Evolutionary conservation across 2,329 filamentous ascomycete genomes (phyloP), one percentile per base, ranked within the genome.

Genomic region (Cladobotryum mycophilum): DNA sequence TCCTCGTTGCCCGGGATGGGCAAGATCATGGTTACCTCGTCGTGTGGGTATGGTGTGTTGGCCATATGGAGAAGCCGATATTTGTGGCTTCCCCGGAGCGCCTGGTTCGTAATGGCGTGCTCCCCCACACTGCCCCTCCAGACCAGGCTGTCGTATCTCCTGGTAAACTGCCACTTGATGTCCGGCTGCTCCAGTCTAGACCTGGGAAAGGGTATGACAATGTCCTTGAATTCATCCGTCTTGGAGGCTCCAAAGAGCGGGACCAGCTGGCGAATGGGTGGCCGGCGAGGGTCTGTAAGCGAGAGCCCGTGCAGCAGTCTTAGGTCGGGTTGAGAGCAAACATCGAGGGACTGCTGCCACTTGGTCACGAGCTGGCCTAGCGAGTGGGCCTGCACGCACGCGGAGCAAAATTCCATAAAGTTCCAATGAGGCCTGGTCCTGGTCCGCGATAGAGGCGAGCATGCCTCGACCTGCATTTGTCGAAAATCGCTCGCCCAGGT

Each of bases 231-330:
- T 4, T 83, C 82, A 41, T 79, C 75, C 1, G 84, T 81, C 59
- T 89, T 89, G 45, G 82, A 84, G 52, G 86, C 78, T 55, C 87
- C 87, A 67, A 93, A 93, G 11, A 93, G 72, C 0, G 89, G 89
- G 2, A 86, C 68, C 4, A 93, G 73, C 17, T 84, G 74, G 54
- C 81, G 77, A 1, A 85, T 78, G 0, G 83, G 79, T 45, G 80
- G 79, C 55, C 81, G 74, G 1, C 78, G 74, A 7, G 85, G 79
- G 0, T 85, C 79, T 0, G 79, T 81, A 38, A 87, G 74, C 63
- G 88, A 82, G 60, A 92, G 82, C 40, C 87, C 85, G 59, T 92
- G 88, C 1, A 92, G 73, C 54, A 84, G 76, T 25, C 81, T 79
- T 33, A 92, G 71, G 56, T 93, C 89, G 1, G 89, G 85, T 61